These are phyloP conservation scores for Nigrospora sphaerica DNA, from an alignment of 2,329 filamentous ascomycete genomes.

Conservation along the genomic window DNA sequence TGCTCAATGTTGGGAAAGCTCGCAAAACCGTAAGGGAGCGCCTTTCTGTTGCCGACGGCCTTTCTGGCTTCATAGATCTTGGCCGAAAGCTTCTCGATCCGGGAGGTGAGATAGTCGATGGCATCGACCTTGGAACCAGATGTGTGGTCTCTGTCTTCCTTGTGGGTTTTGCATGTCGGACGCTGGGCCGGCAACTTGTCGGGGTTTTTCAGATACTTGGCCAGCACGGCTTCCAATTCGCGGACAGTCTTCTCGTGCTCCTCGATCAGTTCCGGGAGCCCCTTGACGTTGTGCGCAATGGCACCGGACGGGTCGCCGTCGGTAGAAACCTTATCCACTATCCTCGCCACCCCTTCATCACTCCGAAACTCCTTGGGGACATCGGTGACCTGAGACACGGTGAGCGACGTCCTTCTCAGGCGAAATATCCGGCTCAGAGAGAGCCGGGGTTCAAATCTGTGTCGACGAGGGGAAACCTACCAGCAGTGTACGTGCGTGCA, in stretches of 20 bases:
- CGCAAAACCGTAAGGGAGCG: conserved; percentile 88
- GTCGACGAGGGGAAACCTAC: conserved; percentile 26
- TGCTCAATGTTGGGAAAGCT: conserved; percentile 86
- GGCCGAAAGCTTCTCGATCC: conserved; percentile 74
- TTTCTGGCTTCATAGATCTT: conserved; percentile 79
- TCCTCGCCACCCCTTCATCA: conserved; percentile 79
- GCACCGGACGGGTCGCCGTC: conserved; percentile 63
- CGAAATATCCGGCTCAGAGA: too few relatives aligned
- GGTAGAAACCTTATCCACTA: conserved; percentile 69
- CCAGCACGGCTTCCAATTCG: conserved; percentile 73
- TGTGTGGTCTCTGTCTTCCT: conserved; percentile 66
- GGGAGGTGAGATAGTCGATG: conserved; percentile 83
- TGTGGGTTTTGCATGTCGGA: conserved; percentile 72
- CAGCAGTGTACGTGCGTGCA: conserved; percentile 70
- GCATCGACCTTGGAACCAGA: conserved; percentile 76
- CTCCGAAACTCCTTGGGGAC: conserved; percentile 69
- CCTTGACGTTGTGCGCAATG: conserved; percentile 86
- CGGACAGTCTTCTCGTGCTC: conserved; percentile 77
- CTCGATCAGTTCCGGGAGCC: conserved; percentile 76
- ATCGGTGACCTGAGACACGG: conserved; percentile 60
- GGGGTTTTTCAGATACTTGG: conserved; percentile 87
- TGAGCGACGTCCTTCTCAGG: too few relatives aligned
- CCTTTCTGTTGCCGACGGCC: conserved; percentile 78
- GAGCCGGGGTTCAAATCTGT: too few relatives aligned
- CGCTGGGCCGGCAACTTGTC: conserved; percentile 68